These are phyloP conservation scores for Talaromyces sp. DNA, from an alignment of 2,329 filamentous ascomycete species.

Conservation along the genomic window DNA sequence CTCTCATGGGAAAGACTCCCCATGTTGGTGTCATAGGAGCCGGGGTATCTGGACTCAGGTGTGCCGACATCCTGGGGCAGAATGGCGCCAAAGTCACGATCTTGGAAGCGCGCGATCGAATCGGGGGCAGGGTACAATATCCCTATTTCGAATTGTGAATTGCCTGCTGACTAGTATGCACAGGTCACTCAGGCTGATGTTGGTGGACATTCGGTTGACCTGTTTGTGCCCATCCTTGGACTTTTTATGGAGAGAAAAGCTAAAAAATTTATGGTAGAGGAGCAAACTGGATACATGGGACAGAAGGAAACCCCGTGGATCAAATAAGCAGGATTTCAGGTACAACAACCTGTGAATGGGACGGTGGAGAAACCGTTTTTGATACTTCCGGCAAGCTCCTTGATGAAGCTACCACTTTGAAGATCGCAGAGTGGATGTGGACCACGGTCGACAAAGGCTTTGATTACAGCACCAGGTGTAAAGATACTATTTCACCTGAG, in stretches of 20 bases:
- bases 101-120: constrained; percentile 29
- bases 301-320: constrained; percentile 53
- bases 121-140: constrained; percentile 51
- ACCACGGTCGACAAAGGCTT: constrained; percentile 54
- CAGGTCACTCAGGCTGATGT: constrained; percentile 46
- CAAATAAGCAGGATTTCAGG: constrained; percentile 49
- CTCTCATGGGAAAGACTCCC: constrained; percentile 33
- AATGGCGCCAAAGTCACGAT: constrained; percentile 39
- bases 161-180: constrained; percentile 6
- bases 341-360: constrained; percentile 47
- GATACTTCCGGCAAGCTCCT: constrained; percentile 42
- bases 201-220: constrained; percentile 48
- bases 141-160: constrained; percentile 1
- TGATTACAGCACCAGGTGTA: constrained; percentile 50
- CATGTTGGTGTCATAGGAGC: constrained; percentile 56
- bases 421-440: constrained; percentile 47
- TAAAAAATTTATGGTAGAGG: constrained; percentile 38
- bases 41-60: constrained; percentile 54
- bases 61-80: constrained; percentile 52
- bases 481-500: constrained; percentile 44
- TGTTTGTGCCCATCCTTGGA: constrained; percentile 36
- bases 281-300: constrained; percentile 62
- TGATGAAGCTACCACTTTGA: constrained; percentile 23
- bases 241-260: background rate
- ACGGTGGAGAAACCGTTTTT: constrained; percentile 46